Evolutionary conservation across 257 asterid genomes (phyloP).

Genomic region (Solanum pennellii): DNA sequence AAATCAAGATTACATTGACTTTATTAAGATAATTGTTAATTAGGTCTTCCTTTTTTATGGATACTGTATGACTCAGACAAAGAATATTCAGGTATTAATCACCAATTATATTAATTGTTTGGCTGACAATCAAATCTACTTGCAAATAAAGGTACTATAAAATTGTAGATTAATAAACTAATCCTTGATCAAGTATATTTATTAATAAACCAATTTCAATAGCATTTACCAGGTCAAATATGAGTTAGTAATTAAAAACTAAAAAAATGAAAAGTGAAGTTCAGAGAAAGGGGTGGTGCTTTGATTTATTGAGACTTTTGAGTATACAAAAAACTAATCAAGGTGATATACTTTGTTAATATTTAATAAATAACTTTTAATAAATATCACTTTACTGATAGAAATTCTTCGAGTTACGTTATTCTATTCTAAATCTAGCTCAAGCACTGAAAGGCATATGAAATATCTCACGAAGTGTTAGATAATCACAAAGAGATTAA

Average conservation of each 20-base stretch:
- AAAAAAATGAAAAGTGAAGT: background rate
- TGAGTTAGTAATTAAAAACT: background rate
- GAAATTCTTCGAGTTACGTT: too few relatives aligned
- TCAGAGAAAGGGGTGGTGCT: background rate
- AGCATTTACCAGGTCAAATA: background rate
- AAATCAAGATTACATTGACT: background rate
- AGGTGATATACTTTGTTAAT: background rate
- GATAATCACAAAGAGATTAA: background rate
- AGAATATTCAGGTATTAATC: background rate
- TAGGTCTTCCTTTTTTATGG: background rate
- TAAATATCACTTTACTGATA: too few relatives aligned
- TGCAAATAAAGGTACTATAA: background rate
- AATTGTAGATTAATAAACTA: background rate
- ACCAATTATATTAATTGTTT: background rate
- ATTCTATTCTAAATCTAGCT: background rate
- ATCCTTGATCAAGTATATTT: background rate
- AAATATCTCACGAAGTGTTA: background rate
- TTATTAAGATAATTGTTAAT: background rate
- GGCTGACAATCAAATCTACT: background rate
- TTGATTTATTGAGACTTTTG: background rate
- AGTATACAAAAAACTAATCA: background rate
- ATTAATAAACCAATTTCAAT: background rate
- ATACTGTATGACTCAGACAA: background rate
- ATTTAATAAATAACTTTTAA: background rate
- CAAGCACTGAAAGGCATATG: background rate